Conservation (phyloP, 1,139 yeast genomes). For the Suhomyces choctaworum region DNA sequence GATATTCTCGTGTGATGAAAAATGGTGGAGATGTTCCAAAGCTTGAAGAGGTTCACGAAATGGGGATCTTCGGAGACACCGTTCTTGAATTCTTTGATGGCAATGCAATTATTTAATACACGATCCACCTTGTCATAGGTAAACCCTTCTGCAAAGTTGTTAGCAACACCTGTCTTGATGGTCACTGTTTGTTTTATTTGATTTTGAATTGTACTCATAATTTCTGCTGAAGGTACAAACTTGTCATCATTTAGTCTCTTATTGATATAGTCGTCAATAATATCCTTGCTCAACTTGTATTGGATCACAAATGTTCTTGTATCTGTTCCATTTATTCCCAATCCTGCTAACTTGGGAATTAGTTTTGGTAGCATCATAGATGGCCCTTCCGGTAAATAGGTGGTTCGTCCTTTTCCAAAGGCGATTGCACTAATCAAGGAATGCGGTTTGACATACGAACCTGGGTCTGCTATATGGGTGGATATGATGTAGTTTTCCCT, state of each 20-base stretch:
- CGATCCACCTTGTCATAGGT: slow-evolving; percentile 40
- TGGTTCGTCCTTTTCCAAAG: slow-evolving; percentile 60
- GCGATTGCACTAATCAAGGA: slow-evolving; percentile 61
- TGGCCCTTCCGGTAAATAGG: slow-evolving; percentile 69
- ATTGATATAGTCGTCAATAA: slow-evolving; percentile 26
- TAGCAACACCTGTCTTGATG: slow-evolving; percentile 25
- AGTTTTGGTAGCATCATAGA: slow-evolving; percentile 69
- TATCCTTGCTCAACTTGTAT: slow-evolving; percentile 28
- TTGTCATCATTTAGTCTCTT: slow-evolving; percentile 18
- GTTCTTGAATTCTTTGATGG: slow-evolving; percentile 9
- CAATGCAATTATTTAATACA: slow-evolving; percentile 23
- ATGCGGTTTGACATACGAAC: slow-evolving; percentile 54
- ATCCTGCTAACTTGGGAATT: slow-evolving; percentile 54
- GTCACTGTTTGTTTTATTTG: slow-evolving; percentile 18
- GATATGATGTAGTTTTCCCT: slow-evolving; percentile 47
- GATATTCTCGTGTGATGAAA: slow-evolving; percentile 26
- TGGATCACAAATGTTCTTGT: slow-evolving; percentile 53
- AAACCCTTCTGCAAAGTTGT: slow-evolving; percentile 36
- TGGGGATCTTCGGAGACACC: slow-evolving; percentile 18
- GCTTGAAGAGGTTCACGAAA: slow-evolving; percentile 27
- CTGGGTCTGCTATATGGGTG: slow-evolving; percentile 88
- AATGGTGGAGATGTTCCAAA: slow-evolving; percentile 32
- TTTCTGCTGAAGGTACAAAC: slow-evolving; percentile 19
- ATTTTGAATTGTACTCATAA: slow-evolving; percentile 16
- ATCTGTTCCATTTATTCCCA: slow-evolving; percentile 48